Conservation (phyloP, 371 early-diverging fungal species). For the Blakeslea trispora region DNA sequence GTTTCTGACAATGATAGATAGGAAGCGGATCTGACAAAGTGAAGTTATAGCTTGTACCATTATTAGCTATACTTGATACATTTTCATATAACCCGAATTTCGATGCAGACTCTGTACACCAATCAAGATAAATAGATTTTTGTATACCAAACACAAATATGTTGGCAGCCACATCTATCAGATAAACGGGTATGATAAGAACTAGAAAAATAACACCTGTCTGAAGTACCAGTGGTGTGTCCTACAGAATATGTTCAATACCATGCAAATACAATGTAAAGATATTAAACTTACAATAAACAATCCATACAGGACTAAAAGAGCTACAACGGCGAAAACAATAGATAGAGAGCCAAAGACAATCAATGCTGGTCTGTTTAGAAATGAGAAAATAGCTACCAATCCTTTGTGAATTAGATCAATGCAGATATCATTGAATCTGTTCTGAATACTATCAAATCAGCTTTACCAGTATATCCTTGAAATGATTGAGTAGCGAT, state of each 20-base stretch:
- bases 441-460: background rate
- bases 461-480: conserved; percentile 18
- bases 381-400: conserved; percentile 26
- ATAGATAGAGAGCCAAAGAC: conserved; percentile 21
- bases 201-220: conserved; percentile 5
- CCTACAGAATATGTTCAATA: background rate
- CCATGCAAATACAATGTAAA: background rate
- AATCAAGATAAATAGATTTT: conserved; percentile 28
- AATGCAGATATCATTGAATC: background rate
- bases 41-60: background rate
- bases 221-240: conserved; percentile 3
- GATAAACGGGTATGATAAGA: conserved; percentile 12
- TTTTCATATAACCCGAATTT: conserved; percentile 4
- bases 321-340: conserved; percentile 20
- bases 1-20: conserved; percentile 35
- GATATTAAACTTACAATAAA: conserved; percentile 15
- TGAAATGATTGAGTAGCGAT: conserved; percentile 20
- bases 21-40: background rate
- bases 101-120: conserved; percentile 29
- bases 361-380: conserved; percentile 21
- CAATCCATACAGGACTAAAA: conserved; percentile 18
- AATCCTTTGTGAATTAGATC: background rate
- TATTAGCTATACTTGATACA: background rate
- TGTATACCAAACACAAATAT: conserved; percentile 36
- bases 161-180: conserved; percentile 14